Evolutionary conservation across 208 protist genomes (phyloP), one percentile per base, ranked within the genome.

Genomic region (Acanthamoeba triangularis): DNA sequence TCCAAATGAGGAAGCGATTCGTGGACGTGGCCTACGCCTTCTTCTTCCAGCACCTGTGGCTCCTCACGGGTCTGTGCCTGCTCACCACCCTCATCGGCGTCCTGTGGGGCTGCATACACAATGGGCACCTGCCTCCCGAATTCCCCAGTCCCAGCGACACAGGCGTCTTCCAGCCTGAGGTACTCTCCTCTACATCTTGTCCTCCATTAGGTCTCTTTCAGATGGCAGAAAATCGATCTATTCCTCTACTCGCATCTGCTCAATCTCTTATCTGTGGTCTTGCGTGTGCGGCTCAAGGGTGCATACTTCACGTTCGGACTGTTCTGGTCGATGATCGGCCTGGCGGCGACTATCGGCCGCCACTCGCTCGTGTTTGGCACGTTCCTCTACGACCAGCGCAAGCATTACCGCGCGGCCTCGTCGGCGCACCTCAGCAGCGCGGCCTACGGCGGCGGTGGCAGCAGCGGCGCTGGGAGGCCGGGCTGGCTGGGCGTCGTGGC

Each of bases 21-120:
- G 74, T 84, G 74, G 74, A 84, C 25, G 74, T 84, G 74, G 74
- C 74, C n/a, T 84, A 84, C 41, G 74, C 74, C 41, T 84, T 84
- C 74, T 84, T 84, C 74, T 84, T 84, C 28, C 74, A 84, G 74
- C 74, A 84, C 44, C 74, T 84, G 30, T 84, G 74, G 74, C 44
- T 84, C 23, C 37, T 84, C 37, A 84, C 74, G 37, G 74, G 74
- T 20, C 37, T 84, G 41, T 84, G 74, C 20, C 37, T 84, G 37
- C 41, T 84, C 16, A 30, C 37, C 41, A 84, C 74, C 74, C 41
- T 84, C 33, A n/a, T 84, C 74, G 74, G 74, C 20, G 74, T 84
- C 13, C 74, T 84, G 18, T 54, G 35, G 74, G 74, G 3, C 35
- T 84, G 74, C 74, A 52, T 52, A 28, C 41, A 28, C 23, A 84